These are phyloP conservation scores for Leccinum subgranulosum DNA, from an alignment of 768 basidiomycete species.

Conservation along the genomic window DNA sequence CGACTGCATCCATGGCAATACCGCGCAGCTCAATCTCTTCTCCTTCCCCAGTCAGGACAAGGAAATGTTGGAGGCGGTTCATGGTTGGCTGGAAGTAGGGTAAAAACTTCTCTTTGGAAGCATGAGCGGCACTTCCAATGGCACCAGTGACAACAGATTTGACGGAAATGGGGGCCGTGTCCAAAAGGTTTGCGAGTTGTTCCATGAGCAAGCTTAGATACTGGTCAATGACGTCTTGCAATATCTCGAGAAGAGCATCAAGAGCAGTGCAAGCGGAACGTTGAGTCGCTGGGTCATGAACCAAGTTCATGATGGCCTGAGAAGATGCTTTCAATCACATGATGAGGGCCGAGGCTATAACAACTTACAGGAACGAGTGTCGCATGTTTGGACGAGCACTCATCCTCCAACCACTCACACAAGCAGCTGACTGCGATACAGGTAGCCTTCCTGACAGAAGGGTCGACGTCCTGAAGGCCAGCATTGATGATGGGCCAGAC, in stretches of 20 bases:
- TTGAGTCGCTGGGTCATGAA: constrained; percentile 84
- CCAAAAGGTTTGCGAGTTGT: constrained; percentile 80
- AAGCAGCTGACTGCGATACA: constrained; percentile 94
- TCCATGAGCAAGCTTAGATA: constrained; percentile 96
- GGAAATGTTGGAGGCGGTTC: constrained; percentile 83
- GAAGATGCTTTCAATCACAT: neutral
- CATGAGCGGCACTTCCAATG: constrained; percentile 97
- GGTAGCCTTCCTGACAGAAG: constrained; percentile 89
- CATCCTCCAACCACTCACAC: constrained; percentile 96
- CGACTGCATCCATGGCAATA: constrained; percentile 98
- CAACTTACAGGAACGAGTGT: constrained; percentile 78
- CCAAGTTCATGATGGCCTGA: constrained; percentile 86
- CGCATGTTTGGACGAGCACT: constrained; percentile 79
- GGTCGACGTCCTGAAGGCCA: constrained; percentile 81
- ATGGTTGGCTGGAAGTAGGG: constrained; percentile 95
- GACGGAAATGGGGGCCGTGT: constrained; percentile 79
- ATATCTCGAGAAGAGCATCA: constrained; percentile 92
- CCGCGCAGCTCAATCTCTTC: constrained; percentile 95
- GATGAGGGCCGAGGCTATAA: neutral
- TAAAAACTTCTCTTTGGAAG: constrained; percentile 84
- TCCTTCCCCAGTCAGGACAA: constrained; percentile 79
- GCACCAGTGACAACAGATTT: constrained; percentile 96
- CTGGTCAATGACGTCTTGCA: constrained; percentile 84
- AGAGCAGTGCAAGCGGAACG: constrained; percentile 94
- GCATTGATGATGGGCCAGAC: constrained; percentile 94